Evolutionary conservation across 768 basidiomycete species (phyloP).

Genomic region (Kwoniella botswanensis): DNA sequence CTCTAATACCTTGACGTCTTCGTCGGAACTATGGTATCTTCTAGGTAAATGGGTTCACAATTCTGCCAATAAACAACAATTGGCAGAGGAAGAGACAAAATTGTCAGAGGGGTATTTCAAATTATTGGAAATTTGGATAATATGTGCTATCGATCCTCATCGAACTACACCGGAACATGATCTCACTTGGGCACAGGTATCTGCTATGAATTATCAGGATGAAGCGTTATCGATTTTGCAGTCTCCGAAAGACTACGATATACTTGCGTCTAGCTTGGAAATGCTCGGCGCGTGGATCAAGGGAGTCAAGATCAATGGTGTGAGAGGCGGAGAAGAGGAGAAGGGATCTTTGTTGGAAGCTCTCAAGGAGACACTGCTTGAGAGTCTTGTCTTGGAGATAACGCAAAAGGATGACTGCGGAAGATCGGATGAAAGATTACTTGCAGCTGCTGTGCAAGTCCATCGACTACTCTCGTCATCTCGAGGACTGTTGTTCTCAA

Average conservation of each 20-base stretch:
- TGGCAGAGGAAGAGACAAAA: not conserved
- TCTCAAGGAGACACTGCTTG: slow-evolving; percentile 18
- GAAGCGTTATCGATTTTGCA: slow-evolving; percentile 56
- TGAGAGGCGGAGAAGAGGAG: slow-evolving; percentile 71
- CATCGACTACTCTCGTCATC: not conserved
- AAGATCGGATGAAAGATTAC: not conserved
- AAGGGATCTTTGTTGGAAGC: slow-evolving; percentile 53
- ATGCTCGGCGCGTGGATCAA: slow-evolving; percentile 73
- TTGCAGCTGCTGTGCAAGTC: slow-evolving; percentile 11
- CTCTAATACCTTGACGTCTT: slow-evolving; percentile 70
- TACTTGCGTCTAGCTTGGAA: slow-evolving; percentile 61
- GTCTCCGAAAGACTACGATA: not conserved
- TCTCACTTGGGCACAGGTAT: slow-evolving; percentile 84
- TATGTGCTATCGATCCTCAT: slow-evolving; percentile 89
- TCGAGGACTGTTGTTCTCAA: slow-evolving; percentile 7
- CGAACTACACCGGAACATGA: slow-evolving; percentile 83
- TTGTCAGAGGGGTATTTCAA: slow-evolving; percentile 64
- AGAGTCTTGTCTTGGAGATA: not conserved
- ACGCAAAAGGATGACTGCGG: not conserved
- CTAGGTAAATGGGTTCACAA: slow-evolving; percentile 58
- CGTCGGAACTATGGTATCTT: slow-evolving; percentile 64
- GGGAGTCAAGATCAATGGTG: slow-evolving; percentile 73
- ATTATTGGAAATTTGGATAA: slow-evolving; percentile 73
- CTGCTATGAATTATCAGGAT: slow-evolving; percentile 75
- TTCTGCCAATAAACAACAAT: no score